phyloP scores from a whole-genome alignment of 805 yeast species.

The Ogataea glucozyma region DNA sequence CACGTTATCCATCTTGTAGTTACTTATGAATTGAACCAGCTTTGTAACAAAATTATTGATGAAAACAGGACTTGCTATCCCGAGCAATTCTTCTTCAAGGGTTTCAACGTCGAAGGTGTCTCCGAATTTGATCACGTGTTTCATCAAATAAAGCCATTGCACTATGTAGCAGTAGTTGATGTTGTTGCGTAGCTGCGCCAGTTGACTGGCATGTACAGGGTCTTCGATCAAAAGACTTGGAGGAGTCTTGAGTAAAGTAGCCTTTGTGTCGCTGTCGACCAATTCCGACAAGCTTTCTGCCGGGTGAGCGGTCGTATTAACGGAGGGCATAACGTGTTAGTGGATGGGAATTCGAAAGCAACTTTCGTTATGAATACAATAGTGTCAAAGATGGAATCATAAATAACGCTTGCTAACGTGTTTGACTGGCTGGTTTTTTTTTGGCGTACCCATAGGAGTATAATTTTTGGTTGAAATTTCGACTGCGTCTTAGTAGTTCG shows the following conservation, averaged over 20 bases:
- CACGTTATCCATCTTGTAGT: conserved; percentile 32
- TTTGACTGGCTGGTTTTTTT: neutral
- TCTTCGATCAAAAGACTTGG: conserved; percentile 39
- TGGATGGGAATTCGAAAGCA: neutral
- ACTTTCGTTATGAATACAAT: neutral
- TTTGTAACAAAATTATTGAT: conserved; percentile 47
- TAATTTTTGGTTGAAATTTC: too few species aligned
- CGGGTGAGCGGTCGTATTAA: conserved; percentile 29
- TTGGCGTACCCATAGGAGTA: too few species aligned
- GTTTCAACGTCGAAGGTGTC: conserved; percentile 60
- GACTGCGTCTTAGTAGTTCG: too few species aligned
- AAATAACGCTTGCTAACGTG: too few species aligned
- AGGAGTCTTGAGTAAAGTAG: conserved; percentile 42
- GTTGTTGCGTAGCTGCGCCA: conserved; percentile 38
- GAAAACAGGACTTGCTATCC: conserved; percentile 41
- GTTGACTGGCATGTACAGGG: conserved; percentile 33
- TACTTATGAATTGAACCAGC: conserved; percentile 43
- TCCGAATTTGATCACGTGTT: conserved; percentile 50
- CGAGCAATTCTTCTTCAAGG: conserved; percentile 62
- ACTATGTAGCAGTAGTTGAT: conserved; percentile 42
- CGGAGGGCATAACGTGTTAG: conserved; percentile 5
- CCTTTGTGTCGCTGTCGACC: conserved; percentile 38
- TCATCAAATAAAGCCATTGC: conserved; percentile 58
- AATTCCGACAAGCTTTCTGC: conserved; percentile 32
- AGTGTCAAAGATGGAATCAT: too few species aligned